Base-by-base conservation (phyloP, 805 yeast species). In the Candida montana region DNA sequence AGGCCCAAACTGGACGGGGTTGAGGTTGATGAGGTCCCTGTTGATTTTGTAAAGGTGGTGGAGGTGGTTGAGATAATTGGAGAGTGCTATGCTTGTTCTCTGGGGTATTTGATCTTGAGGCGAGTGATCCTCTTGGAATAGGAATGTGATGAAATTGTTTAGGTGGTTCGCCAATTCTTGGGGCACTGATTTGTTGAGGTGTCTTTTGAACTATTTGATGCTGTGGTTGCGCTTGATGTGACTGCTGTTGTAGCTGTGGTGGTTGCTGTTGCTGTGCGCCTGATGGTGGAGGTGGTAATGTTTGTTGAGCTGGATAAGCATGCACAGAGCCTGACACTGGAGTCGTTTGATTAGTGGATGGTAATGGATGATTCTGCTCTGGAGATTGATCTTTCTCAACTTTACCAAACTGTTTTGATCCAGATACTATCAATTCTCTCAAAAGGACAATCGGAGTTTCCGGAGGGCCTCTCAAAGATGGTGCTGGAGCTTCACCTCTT, bases 381-480 rank as follows among this genome's bases (percentile, higher is more conserved):
- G 23, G 17, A 23, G 34, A n/a, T 33, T 39, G 30, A 30, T 44
- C 16, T 28, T 40, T 31, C 37, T 39, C 21, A 31, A 40, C 12
- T 16, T 31, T 20, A 19, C 16, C 19, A 3, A 24, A 13, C 31
- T 44, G 50, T 28, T 46, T 42, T 9, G 51, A 31, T 5, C 52
- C 31, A n/a, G 58, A 46, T 8, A 57, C 62, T 17, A 63, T 51
- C 19, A 63, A 45, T 28, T 55, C 59, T 42, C 72, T 53, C 30
- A 69, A 40, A 11, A 59, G 31, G 6, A 42, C 42, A 16, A 54
- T 42, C 7, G 81, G 77, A 15, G 77, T 71, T 30, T 68, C 72
- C 10, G 77, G 73, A 6, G 77, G 71, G 5, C 64, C 65, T 49
- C 72, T 61, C 35, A 71, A 54, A 2, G 64, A 55, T 1, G 77